These are phyloP conservation scores for Candida morakotiae DNA, from an alignment of 805 yeast species.

Conservation along the genomic window DNA sequence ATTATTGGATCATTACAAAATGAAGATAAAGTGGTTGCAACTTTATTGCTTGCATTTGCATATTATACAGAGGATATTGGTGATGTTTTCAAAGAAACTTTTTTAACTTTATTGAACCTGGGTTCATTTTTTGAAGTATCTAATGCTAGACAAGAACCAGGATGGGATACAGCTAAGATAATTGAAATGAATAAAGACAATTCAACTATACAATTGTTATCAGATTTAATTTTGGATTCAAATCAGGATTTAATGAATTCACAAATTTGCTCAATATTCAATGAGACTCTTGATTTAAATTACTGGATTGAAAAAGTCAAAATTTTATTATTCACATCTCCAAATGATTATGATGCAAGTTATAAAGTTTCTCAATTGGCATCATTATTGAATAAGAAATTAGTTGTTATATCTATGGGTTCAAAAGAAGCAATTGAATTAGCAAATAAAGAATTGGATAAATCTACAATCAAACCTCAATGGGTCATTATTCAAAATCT, in stretches of 20 bases:
- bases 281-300: constrained; percentile 21
- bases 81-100: constrained; percentile 13
- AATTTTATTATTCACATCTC: constrained; percentile 45
- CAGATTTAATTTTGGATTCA: constrained; percentile 9
- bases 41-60: constrained; percentile 30
- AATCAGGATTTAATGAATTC: constrained; percentile 3
- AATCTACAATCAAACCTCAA: constrained; percentile 43
- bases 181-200: constrained; percentile 14
- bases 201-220: constrained; percentile 13
- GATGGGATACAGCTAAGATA: constrained; percentile 8
- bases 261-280: constrained; percentile 4
- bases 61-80: constrained; percentile 24
- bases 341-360: constrained; percentile 66
- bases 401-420: constrained; percentile 65
- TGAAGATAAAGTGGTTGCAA: constrained; percentile 43
- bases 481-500: constrained; percentile 83
- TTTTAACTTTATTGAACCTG: constrained; percentile 9
- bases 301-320: constrained; percentile 28
- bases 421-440: constrained; percentile 57
- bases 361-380: constrained; percentile 48
- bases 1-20: constrained; percentile 45
- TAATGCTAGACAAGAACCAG: constrained; percentile 6
- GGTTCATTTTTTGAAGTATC: constrained; percentile 5
- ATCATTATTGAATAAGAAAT: constrained; percentile 12
- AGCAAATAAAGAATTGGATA: constrained; percentile 52